A percentile compares a stretch with the other conserved stretches of the same genome.
Evolutionary conservation across 192 early-diverging fungal species (phyloP).

Genomic region (Backusella circina): DNA sequence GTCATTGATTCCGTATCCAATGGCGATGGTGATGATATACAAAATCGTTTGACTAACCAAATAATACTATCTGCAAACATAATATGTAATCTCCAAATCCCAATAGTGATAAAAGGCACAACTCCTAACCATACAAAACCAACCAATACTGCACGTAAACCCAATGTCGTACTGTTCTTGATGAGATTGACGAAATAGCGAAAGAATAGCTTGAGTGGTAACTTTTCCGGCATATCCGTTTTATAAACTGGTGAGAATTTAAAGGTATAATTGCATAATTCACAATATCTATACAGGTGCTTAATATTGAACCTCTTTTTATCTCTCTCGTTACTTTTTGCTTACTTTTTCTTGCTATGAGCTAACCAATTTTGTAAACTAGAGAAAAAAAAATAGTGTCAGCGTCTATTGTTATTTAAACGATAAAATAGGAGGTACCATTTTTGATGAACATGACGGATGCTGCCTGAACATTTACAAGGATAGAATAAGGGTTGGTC

Average conservation of each 20-base stretch:
- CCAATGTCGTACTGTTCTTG: conserved; percentile 30
- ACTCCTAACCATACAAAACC: conserved; percentile 72
- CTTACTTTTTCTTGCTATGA: conserved; percentile 73
- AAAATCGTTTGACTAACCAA: not conserved
- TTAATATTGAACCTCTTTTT: not conserved
- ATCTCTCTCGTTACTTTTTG: not conserved
- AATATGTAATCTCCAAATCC: conserved; percentile 86
- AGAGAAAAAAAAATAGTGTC: not conserved
- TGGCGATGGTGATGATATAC: not conserved
- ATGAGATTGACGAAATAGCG: conserved; percentile 47
- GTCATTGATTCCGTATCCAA: not conserved
- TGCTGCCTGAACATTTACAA: conserved; percentile 95
- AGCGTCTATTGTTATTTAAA: not conserved
- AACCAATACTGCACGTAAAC: conserved; percentile 62
- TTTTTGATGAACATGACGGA: conserved; percentile 90
- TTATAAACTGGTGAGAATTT: conserved; percentile 80
- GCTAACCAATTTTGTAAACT: conserved; percentile 82
- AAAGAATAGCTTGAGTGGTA: conserved; percentile 59
- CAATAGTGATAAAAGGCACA: conserved; percentile 81
- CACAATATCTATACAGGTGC: conserved; percentile 64
- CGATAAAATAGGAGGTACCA: conserved; percentile 46
- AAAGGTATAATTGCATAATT: conserved; percentile 87
- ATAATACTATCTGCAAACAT: conserved; percentile 53
- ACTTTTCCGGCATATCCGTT: conserved; percentile 69
- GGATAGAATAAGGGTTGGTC: conserved; percentile 90